These are phyloP conservation scores for Yamadazyma songkhlaensis DNA, from an alignment of 1,139 yeast species.

Conservation along the genomic window DNA sequence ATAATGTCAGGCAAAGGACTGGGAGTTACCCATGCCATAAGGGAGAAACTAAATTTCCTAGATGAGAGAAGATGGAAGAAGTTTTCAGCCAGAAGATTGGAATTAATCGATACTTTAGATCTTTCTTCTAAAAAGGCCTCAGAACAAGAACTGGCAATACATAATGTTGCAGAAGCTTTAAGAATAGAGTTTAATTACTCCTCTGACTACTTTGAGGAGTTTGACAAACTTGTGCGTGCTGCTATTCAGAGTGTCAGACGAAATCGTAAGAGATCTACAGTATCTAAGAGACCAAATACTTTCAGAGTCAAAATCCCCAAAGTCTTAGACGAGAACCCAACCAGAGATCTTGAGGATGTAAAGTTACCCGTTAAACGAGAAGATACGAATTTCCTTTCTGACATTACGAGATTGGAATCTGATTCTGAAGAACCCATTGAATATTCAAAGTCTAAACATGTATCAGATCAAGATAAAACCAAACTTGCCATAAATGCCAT, in stretches of 20 bases:
- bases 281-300: constrained; percentile 19
- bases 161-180: constrained; percentile 70
- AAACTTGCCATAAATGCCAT: constrained; percentile 37
- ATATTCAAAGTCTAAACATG: constrained; percentile 29
- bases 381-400: constrained; percentile 26
- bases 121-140: constrained; percentile 81
- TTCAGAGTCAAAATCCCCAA: constrained; percentile 8
- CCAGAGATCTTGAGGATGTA: constrained; percentile 9
- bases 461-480: constrained; percentile 35
- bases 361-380: constrained; percentile 4
- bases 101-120: constrained; percentile 78
- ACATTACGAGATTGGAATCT: constrained; percentile 32
- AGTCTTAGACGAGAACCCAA: constrained; percentile 2
- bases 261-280: constrained; percentile 42
- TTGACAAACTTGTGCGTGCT: constrained; percentile 86
- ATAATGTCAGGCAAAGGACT: constrained; percentile 6
- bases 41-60: constrained; percentile 67
- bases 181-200: constrained; percentile 76
- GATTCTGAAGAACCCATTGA: constrained; percentile 37
- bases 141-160: constrained; percentile 84
- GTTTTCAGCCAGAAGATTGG: constrained; percentile 84
- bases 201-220: constrained; percentile 57
- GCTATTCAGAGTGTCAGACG: constrained; percentile 71
- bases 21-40: constrained; percentile 79
- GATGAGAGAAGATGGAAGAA: constrained; percentile 87